A percentile compares a stretch with the other conserved stretches of the same genome.
Evolutionary conservation across 345 rosid species (phyloP).

Genomic region (Eucalyptus melliodora): DNA sequence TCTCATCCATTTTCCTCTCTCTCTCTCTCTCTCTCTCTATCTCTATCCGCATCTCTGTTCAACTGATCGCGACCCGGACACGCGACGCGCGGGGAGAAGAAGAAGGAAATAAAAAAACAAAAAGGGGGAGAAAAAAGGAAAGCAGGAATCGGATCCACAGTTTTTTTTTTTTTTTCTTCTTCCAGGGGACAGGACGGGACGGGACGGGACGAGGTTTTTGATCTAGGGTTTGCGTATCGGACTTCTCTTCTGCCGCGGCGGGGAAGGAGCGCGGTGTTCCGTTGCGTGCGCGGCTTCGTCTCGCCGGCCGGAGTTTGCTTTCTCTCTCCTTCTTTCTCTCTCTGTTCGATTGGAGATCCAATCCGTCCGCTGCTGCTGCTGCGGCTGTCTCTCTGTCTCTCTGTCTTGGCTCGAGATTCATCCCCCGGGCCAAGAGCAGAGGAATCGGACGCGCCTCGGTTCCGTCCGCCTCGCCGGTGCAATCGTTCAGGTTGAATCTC

Average conservation of each 20-base stretch:
- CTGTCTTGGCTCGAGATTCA: slow-evolving; percentile 87
- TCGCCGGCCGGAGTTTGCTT: too few relatives aligned
- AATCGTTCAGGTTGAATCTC: background rate
- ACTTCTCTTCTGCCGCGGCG: background rate
- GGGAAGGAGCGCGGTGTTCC: background rate
- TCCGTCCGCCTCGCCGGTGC: slow-evolving; percentile 3
- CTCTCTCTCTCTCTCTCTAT: background rate
- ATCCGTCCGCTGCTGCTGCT: background rate
- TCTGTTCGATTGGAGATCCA: slow-evolving; percentile 31
- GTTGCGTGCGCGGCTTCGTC: too few relatives aligned
- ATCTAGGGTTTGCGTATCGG: slow-evolving; percentile 11
- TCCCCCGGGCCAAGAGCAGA: slow-evolving; percentile 72
- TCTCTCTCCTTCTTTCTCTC: background rate
- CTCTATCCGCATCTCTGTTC: background rate
- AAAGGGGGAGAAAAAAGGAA: background rate
- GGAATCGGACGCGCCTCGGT: slow-evolving; percentile 21
- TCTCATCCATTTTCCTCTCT: slow-evolving; percentile 16
- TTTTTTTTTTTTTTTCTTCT: background rate
- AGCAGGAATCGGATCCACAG: background rate
- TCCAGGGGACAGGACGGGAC: background rate
- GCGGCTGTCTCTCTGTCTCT: background rate
- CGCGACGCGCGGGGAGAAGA: background rate
- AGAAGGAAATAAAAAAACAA: too few relatives aligned
- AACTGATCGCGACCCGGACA: slow-evolving; percentile 15
- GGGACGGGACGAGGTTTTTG: background rate